Evolutionary conservation across 2,329 filamentous ascomycete species (phyloP), one percentile per base, ranked within the genome.

Genomic region (Trichophyton equinum): DNA sequence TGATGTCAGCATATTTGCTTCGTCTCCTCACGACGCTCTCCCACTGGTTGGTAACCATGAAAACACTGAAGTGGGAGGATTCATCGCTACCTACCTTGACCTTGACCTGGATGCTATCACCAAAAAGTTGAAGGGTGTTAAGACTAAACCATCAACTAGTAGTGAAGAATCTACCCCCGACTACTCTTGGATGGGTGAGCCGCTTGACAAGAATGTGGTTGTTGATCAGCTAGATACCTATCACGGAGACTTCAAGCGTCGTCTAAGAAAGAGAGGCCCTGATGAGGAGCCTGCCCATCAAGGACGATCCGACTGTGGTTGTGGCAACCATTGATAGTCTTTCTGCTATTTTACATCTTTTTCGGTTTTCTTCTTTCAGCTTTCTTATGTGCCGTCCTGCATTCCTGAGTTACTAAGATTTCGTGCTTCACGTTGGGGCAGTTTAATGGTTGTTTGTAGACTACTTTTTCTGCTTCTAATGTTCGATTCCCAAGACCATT

Each of bases 1-100:
- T 6, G 94, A 99, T 71, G 94, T 99, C 57, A 99, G 99, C 73
- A 89, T 99, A 66, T 99, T 97, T 76, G 87, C 88, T 59, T 91
- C 88, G 0, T 85, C 88, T 2, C 79, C 82, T 0, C 79, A 82
- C 42, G 76, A 78, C 33, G 82, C 85, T 0, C 80, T 82, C 49
- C 78, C 81, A 13, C 79, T 96, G 5, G 77, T 83, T 2, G 92
- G 92, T 6, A 97, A 97, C 72, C 86, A 95, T 60, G 94, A 99
- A 78, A 99, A 99, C 71, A 97, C 86, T 0, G 91, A 97, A 27
- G 81, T 99, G 0, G 94, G 94, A 38, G 78, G 82, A 51, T 99
- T 96, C 72, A 75, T 99, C 62, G 78, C 84, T 6, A 77, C 84
- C 7, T 99, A 94, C 69, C 81, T 99, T 0, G 82, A 82, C 57